A percentile compares a stretch with the other conserved stretches of the same genome.
Evolutionary conservation across 2,329 filamentous ascomycete species (phyloP).

Genomic region (Elsinoe fawcettii): DNA sequence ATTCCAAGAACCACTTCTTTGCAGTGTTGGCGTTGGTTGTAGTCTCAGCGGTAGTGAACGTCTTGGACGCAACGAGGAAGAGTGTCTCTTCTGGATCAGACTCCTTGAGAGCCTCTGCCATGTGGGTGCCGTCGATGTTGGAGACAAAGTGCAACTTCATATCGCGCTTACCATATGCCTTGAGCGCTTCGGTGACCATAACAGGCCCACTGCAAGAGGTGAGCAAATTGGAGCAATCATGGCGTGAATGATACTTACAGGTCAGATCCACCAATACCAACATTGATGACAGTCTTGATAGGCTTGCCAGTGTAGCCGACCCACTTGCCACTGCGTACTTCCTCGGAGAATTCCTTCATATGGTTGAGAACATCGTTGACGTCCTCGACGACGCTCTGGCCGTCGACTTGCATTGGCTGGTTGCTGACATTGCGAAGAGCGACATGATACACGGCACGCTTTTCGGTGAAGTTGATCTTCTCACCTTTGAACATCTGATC

Average conservation of each 20-base stretch:
- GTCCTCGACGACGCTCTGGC: slow-evolving; percentile 85
- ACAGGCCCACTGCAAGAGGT: slow-evolving; percentile 66
- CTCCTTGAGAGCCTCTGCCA: slow-evolving; percentile 80
- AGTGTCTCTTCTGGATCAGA: slow-evolving; percentile 97
- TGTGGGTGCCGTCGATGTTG: slow-evolving; percentile 98
- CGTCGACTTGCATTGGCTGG: slow-evolving; percentile 75
- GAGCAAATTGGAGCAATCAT: slow-evolving; percentile 19
- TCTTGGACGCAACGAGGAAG: slow-evolving; percentile 98
- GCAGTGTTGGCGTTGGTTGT: slow-evolving; percentile 94
- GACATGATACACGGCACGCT: slow-evolving; percentile 90
- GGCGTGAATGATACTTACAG: slow-evolving; percentile 58
- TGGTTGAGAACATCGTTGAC: slow-evolving; percentile 88
- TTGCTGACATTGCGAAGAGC: slow-evolving; percentile 86
- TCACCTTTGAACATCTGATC: slow-evolving; percentile 97
- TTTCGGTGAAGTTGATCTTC: slow-evolving; percentile 99
- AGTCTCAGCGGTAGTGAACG: slow-evolving; percentile 97
- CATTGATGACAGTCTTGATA: slow-evolving; percentile 91
- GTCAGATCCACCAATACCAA: slow-evolving; percentile 96
- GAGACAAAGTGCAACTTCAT: slow-evolving; percentile 96
- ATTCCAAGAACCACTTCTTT: slow-evolving; percentile 92
- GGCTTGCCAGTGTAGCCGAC: slow-evolving; percentile 97
- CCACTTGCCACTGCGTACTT: slow-evolving; percentile 90
- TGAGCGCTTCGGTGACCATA: slow-evolving; percentile 97
- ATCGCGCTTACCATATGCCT: slow-evolving; percentile 80
- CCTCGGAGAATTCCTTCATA: slow-evolving; percentile 97